Evolutionary conservation across 306 rosid species (phyloP), one percentile per base, ranked within the genome.

Genomic region (Vigna radiata): DNA sequence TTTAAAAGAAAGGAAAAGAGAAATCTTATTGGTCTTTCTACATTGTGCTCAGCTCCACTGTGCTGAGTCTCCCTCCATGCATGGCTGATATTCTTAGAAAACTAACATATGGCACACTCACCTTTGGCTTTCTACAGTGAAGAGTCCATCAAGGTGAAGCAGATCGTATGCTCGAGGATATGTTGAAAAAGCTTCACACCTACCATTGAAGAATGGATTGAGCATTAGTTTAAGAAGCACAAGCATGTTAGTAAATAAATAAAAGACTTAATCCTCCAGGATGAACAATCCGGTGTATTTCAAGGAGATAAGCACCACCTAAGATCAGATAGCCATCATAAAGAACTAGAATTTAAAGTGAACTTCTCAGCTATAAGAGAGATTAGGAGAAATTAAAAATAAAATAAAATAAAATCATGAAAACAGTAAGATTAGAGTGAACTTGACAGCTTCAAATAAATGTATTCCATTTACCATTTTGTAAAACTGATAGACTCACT

Each of bases 151-250:
- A 49, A 96, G 90, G 86, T 96, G 97, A 73, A 96, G 96, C 60
- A 96, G 94, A 86, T 96, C 99, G 61, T 92, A 96, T 25, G 99
- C 92, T 71, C 99, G 89, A 44, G 99, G 99, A 78, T 96, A 96
- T 10, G 99, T 96, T 7, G 99, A 96, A 84, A 96, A 96, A 18
- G 99, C 94, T 83, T 96, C 99, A 39, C 99, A 96, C 99, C 99
- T 96, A 82, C 83, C 82, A 78, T n/a, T 23, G 62, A 83, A 70
- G 16, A 70, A 68, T n/a, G n/a, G 58, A 68, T 71, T 75, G 47
- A 82, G 60, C 70, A 78, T 56, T 63, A 75, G 31, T 36, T 64
- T 48, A 16, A 11, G 11, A 17, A 69, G 62, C 36, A 59, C 63
- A 29, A 21, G 5, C 47, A 47, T 39, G 21, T 53, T 53, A 64